A percentile compares a stretch with the other conserved stretches of the same genome.
Conservation (phyloP, 495 filamentous ascomycete genomes). For the Paragyromitra xinjiangensis region DNA sequence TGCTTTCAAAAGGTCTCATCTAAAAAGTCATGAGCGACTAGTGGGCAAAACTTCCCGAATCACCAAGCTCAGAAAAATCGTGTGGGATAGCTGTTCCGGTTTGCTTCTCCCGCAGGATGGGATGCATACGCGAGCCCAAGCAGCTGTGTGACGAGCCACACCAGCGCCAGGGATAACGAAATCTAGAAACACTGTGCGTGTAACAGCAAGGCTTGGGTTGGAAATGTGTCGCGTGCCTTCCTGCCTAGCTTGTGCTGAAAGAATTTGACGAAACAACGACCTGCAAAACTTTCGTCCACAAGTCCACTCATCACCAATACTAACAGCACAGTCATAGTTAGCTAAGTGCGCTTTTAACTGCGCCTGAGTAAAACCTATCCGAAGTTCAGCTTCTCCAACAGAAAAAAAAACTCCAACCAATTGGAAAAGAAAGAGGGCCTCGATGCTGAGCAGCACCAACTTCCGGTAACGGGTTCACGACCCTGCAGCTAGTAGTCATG, state of each 20-base stretch:
- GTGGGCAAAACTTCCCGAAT: constrained; percentile 3
- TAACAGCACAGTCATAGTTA: background rate
- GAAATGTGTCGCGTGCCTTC: constrained; percentile 51
- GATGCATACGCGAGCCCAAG: constrained; percentile 20
- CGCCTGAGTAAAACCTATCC: background rate
- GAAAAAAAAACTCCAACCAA: background rate
- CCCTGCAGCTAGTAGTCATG: constrained; percentile 5
- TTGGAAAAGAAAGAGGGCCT: constrained; percentile 2
- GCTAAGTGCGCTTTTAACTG: background rate
- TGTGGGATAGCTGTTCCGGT: constrained; percentile 28
- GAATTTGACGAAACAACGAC: constrained; percentile 2
- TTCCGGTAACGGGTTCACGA: background rate
- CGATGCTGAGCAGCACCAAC: constrained; percentile 12
- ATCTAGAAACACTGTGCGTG: constrained; percentile 24
- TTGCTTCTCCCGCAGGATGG: constrained; percentile 15
- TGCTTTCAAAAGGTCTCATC: constrained; percentile 23
- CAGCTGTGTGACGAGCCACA: constrained; percentile 24
- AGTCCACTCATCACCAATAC: background rate
- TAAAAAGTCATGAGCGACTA: background rate
- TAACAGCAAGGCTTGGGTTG: constrained; percentile 13
- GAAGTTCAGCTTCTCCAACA: background rate
- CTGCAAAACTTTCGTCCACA: background rate
- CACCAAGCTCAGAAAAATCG: constrained; percentile 5
- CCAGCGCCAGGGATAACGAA: constrained; percentile 2
- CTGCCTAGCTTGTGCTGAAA: constrained; percentile 29